phyloP scores from a whole-genome alignment of 139 green algal genomes.

The Bryopsis sp. region DNA sequence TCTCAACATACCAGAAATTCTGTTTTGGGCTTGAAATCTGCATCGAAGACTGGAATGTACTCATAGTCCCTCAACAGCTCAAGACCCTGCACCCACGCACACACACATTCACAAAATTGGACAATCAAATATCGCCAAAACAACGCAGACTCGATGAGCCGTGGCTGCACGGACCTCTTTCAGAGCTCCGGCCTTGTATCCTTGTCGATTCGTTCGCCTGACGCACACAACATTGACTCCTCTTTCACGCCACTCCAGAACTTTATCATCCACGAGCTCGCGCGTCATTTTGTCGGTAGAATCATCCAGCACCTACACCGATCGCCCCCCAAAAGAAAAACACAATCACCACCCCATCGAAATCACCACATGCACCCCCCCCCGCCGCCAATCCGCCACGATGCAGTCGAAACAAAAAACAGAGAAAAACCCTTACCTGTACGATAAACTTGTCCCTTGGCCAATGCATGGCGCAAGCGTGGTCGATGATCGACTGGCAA shows the following conservation, averaged over 20 bases:
- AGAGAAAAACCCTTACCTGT: slow-evolving; percentile 28
- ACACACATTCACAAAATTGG: slow-evolving; percentile 24
- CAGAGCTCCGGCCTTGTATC: slow-evolving; percentile 83
- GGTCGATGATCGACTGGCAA: slow-evolving; percentile 74
- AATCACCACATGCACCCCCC: too few relatives aligned
- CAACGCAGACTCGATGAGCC: slow-evolving; percentile 12
- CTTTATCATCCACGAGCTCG: slow-evolving; percentile 60
- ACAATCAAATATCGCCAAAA: neutral
- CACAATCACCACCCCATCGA: too few relatives aligned
- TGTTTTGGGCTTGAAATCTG: slow-evolving; percentile 73
- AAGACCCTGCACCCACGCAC: slow-evolving; percentile 6
- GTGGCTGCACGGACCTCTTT: slow-evolving; percentile 41
- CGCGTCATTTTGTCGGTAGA: slow-evolving; percentile 59
- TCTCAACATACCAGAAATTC: slow-evolving; percentile 56
- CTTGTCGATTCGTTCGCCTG: slow-evolving; percentile 56
- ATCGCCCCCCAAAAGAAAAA: too few relatives aligned
- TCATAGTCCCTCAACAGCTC: slow-evolving; percentile 15
- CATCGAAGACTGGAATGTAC: slow-evolving; percentile 78
- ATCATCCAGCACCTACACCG: slow-evolving; percentile 83
- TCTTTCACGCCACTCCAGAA: slow-evolving; percentile 52
- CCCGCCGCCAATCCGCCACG: too few relatives aligned
- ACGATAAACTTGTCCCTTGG: slow-evolving; percentile 52
- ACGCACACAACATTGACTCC: slow-evolving; percentile 52
- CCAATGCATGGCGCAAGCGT: slow-evolving; percentile 65
- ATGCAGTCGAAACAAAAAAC: too few relatives aligned